Evolutionary conservation across 257 asterid genomes (phyloP).

Genomic region (Forsythia suspensa): DNA sequence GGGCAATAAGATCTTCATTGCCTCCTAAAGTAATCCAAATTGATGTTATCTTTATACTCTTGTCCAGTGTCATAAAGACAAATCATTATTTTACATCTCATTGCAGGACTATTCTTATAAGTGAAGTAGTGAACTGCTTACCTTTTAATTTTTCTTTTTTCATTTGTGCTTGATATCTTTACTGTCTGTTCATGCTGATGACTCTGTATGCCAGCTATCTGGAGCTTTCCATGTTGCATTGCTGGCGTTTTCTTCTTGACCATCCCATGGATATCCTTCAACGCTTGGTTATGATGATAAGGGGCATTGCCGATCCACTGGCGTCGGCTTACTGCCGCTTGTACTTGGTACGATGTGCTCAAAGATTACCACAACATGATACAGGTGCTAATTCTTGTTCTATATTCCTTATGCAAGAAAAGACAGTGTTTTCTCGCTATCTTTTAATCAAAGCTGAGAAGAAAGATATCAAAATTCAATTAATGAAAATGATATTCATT

Average conservation of each 20-base stretch:
- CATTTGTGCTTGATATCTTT: neutral
- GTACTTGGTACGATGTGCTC: constrained; percentile 77
- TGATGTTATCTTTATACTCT: constrained; percentile 1
- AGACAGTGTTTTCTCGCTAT: neutral
- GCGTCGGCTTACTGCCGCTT: constrained; percentile 76
- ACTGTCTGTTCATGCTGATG: constrained; percentile 23
- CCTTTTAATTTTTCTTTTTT: neutral
- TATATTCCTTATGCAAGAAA: constrained; percentile 4
- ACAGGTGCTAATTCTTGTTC: constrained; percentile 47
- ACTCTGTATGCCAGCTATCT: constrained; percentile 53
- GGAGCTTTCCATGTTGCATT: constrained; percentile 80
- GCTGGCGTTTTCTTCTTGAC: constrained; percentile 75
- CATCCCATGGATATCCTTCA: constrained; percentile 55
- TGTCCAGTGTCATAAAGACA: constrained; percentile 8
- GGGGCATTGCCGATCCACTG: constrained; percentile 91
- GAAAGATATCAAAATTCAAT: too few species aligned
- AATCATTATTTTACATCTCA: constrained; percentile 3
- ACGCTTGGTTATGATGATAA: constrained; percentile 74
- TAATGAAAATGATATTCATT: too few species aligned
- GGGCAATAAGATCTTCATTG: neutral
- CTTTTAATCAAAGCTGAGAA: neutral
- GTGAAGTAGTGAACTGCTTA: constrained; percentile 1
- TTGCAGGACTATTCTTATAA: constrained; percentile 18
- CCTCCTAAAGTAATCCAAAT: neutral
- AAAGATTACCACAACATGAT: constrained; percentile 51